Evolutionary conservation across 1,284 basidiomycete genomes (phyloP).

Genomic region (Leccinum pachyderme): DNA sequence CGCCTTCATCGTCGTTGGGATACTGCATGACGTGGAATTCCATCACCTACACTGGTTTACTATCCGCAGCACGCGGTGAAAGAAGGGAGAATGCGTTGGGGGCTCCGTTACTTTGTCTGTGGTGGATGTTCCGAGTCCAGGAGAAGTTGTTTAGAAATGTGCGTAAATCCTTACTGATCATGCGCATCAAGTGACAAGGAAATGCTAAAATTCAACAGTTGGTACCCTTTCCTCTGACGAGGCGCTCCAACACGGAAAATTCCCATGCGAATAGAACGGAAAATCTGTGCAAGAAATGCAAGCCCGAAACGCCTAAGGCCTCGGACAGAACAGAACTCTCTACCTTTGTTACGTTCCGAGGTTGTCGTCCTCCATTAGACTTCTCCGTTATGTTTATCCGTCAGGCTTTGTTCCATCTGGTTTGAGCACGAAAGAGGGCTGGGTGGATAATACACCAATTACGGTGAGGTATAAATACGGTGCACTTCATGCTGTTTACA

Average conservation of each 20-base stretch:
- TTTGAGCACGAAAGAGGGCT: neutral
- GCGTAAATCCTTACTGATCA: neutral
- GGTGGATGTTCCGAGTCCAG: neutral
- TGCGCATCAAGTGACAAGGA: neutral
- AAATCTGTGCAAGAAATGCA: neutral
- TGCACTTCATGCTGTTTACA: neutral
- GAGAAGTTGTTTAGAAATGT: neutral
- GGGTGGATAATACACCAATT: neutral
- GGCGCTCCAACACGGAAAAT: neutral
- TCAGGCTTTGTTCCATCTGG: neutral
- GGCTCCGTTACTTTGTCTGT: neutral
- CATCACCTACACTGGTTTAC: neutral
- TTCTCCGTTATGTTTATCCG: conserved; percentile 1
- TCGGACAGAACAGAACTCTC: neutral
- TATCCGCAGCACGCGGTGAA: neutral
- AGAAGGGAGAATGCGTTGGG: neutral
- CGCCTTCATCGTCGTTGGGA: neutral
- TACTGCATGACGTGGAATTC: neutral
- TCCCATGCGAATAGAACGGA: neutral
- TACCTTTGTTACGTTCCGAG: neutral
- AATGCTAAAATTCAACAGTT: neutral
- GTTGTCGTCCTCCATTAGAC: neutral
- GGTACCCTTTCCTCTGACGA: neutral
- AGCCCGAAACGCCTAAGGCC: neutral
- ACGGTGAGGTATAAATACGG: neutral